Evolutionary conservation across 371 early-diverging fungal genomes (phyloP).

Genomic region (Lichtheimia ramosa): DNA sequence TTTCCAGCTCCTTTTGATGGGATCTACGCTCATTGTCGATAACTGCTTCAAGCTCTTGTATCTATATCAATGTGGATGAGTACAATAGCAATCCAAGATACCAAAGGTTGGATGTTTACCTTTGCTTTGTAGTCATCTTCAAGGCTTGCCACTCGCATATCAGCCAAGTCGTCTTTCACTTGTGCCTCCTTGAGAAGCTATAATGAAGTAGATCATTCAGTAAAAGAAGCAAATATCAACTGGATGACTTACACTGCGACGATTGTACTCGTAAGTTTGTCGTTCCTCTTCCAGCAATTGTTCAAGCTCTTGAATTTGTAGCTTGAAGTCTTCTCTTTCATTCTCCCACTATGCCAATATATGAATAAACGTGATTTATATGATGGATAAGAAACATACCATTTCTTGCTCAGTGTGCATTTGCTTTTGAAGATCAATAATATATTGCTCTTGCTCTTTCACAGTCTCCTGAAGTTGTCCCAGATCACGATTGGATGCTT

Average conservation of each 20-base stretch:
- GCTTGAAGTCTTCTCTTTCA: conserved; percentile 33
- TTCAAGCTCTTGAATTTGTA: conserved; percentile 33
- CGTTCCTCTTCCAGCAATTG: conserved; percentile 36
- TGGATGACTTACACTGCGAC: conserved; percentile 30
- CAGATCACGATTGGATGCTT: conserved; percentile 8
- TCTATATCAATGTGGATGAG: conserved; percentile 17
- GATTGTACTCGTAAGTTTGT: conserved; percentile 33
- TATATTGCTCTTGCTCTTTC: conserved; percentile 5
- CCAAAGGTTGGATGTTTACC: conserved; percentile 19
- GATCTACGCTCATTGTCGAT: conserved; percentile 18
- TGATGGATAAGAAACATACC: conserved; percentile 5
- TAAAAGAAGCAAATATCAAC: background rate
- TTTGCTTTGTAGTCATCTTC: conserved; percentile 45
- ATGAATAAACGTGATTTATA: background rate
- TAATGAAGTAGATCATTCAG: background rate
- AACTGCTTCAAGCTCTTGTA: conserved; percentile 6
- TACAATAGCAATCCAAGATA: conserved; percentile 17
- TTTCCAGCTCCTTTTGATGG: conserved; percentile 16
- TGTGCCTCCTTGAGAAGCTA: conserved; percentile 49
- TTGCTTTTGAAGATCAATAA: conserved; percentile 7
- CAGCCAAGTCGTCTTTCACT: conserved; percentile 45
- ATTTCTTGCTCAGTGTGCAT: conserved; percentile 20
- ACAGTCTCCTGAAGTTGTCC: conserved; percentile 13
- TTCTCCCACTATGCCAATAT: conserved; percentile 16
- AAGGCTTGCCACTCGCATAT: conserved; percentile 40